Evolutionary conservation across 371 early-diverging fungal genomes (phyloP).

Genomic region (Actinomortierella ambigua): DNA sequence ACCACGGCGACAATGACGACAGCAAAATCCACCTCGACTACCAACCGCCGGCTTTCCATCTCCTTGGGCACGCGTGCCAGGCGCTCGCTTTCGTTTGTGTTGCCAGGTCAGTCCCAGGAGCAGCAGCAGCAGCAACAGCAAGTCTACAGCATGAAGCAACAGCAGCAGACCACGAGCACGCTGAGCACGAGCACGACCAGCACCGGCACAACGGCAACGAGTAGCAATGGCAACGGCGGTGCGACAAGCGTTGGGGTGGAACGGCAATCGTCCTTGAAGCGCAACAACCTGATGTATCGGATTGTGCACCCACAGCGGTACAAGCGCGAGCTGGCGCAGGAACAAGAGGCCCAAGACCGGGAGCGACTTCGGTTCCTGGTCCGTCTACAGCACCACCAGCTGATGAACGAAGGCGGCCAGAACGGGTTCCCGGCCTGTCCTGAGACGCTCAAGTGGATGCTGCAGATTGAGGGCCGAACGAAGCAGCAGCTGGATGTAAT

Average conservation of each 20-base stretch:
- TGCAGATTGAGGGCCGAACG: too few species aligned
- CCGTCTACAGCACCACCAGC: slow-evolving; percentile 17
- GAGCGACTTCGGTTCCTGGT: slow-evolving; percentile 24
- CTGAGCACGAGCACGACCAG: background rate
- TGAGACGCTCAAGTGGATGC: too few species aligned
- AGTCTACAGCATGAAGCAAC: background rate
- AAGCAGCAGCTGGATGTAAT: too few species aligned
- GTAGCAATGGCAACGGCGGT: too few species aligned
- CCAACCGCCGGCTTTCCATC: slow-evolving; percentile 11
- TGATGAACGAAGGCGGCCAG: slow-evolving; percentile 2
- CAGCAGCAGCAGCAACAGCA: background rate
- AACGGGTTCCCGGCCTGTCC: too few species aligned
- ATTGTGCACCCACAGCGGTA: slow-evolving; percentile 44
- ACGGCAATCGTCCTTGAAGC: slow-evolving; percentile 9
- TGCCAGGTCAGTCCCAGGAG: slow-evolving; percentile 8
- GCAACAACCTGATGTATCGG: slow-evolving; percentile 33
- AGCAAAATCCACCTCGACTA: background rate
- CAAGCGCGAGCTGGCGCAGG: slow-evolving; percentile 36
- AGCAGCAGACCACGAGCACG: too few species aligned
- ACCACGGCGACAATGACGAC: slow-evolving; percentile 2
- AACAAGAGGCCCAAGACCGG: slow-evolving; percentile 18
- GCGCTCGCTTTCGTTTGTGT: slow-evolving; percentile 27
- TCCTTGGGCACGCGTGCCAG: slow-evolving; percentile 21
- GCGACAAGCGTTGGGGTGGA: too few species aligned
- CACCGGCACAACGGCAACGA: background rate